Evolutionary conservation across 192 early-diverging fungal genomes (phyloP).

Genomic region (Pecoramyces ruminantium): DNA sequence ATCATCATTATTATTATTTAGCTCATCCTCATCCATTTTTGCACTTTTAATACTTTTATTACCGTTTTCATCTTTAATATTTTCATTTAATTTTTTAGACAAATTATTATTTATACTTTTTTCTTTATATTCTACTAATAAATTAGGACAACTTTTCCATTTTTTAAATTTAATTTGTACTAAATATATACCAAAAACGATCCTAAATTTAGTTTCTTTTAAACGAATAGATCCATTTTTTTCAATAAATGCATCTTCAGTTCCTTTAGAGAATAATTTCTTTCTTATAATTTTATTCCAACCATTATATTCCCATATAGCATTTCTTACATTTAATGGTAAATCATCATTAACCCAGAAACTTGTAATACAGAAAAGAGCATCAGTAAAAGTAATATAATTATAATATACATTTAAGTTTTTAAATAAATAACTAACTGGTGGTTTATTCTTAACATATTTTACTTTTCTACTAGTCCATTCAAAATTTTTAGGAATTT

Average conservation of each 20-base stretch:
- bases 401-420: neutral
- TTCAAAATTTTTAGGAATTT: neutral
- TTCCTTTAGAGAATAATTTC: neutral
- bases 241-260: neutral
- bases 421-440: neutral
- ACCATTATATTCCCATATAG: neutral
- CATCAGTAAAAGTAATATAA: neutral
- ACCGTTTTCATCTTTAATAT: no score
- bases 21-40: no score
- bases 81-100: no score
- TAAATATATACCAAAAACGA: neutral
- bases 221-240: neutral
- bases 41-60: no score
- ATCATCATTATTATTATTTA: no score
- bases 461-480: neutral
- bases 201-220: neutral
- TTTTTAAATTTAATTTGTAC: neutral
- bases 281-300: neutral
- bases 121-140: no score
- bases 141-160: neutral
- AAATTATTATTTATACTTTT: no score
- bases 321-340: neutral
- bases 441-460: neutral
- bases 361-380: neutral
- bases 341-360: neutral